Evolutionary conservation across 2,329 filamentous ascomycete species (phyloP), one percentile per base, ranked within the genome.

Genomic region (Microdochium paspali): DNA sequence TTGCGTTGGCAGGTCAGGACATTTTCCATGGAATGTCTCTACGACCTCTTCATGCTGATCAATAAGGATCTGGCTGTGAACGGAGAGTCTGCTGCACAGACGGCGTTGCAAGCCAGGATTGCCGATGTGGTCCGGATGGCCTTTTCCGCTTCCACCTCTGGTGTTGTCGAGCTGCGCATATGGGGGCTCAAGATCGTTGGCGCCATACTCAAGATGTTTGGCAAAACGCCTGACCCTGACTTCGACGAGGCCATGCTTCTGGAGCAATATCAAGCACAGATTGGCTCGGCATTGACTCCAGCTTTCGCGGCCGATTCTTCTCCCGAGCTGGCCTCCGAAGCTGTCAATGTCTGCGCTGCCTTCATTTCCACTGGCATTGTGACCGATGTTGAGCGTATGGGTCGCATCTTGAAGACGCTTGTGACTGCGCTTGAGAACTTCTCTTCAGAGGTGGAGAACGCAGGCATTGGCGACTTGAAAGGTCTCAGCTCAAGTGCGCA

Each of bases 331-430:
- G 94, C 93, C 7, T 90, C 93, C 0, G 91, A 96, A 61, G 93
- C 94, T 15, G 88, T 98, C 53, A 95, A 95, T 58, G 93, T 98
- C 6, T 98, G 93, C 59, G 93, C 91, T n/a, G 90, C 87, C 1
- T 98, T 98, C 66, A 94, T 98, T 58, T 87, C 91, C 0, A 96
- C 91, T 0, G 93, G 93, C 13, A 97, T 98, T 47, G 93, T 98
- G 9, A 96, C 90, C 0, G 93, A 97, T 64, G 82, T 97, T 9
- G 94, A 98, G 56, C 82, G 93, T n/a, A 98, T 98, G 93, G 93
- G 93, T 21, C 85, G 93, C 48, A 98, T 98, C 46, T 76, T 98
- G 48, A 97, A 96, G 68, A 85, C 95, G 1, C 76, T 98, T 2
- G 87, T 96, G 5, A 84, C 85, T 40, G 90, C 90, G 0, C 75